phyloP scores from a whole-genome alignment of 2,329 filamentous ascomycete species.

The Zalaria sp. region DNA sequence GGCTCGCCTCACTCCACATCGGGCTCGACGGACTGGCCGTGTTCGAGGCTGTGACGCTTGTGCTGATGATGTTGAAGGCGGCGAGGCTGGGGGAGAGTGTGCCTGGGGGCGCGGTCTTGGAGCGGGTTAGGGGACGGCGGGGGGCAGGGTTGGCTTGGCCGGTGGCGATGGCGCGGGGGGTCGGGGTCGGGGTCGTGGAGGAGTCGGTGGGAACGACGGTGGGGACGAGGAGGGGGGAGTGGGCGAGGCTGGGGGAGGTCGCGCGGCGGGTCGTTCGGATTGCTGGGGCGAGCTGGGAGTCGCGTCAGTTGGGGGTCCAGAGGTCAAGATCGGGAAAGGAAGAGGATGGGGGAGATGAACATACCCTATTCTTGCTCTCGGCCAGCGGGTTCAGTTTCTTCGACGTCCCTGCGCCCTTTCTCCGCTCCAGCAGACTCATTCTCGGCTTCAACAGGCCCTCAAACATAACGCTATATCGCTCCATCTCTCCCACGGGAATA shows the following conservation, averaged over 20 bases:
- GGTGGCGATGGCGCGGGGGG: constrained; percentile 7
- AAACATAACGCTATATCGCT: constrained; percentile 93
- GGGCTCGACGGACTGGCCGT: constrained; percentile 6
- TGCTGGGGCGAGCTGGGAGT: constrained; percentile 3
- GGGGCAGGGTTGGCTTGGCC: constrained; percentile 6
- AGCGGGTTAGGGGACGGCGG: constrained; percentile 11
- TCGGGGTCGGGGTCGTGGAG: not conserved
- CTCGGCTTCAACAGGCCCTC: constrained; percentile 48
- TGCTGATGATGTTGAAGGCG: constrained; percentile 7
- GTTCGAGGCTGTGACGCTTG: constrained; percentile 2
- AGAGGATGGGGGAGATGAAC: not conserved
- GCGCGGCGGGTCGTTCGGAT: constrained; percentile 1
- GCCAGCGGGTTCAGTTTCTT: constrained; percentile 6
- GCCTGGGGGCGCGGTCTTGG: constrained; percentile 13
- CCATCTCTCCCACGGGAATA: constrained; percentile 68
- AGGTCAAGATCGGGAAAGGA: not conserved
- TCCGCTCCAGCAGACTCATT: constrained; percentile 15
- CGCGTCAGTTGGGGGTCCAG: not conserved
- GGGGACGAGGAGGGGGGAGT: constrained; percentile 1
- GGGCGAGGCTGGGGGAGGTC: constrained; percentile 2
- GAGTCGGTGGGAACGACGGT: constrained; percentile 1
- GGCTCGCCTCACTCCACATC: constrained; percentile 13
- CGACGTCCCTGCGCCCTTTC: constrained; percentile 9
- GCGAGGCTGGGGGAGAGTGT: constrained; percentile 7
- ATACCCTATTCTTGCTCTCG: constrained; percentile 4